These are phyloP conservation scores for Chrysochromulina tobinii DNA, from an alignment of 78 protist genomes.

Conservation along the genomic window DNA sequence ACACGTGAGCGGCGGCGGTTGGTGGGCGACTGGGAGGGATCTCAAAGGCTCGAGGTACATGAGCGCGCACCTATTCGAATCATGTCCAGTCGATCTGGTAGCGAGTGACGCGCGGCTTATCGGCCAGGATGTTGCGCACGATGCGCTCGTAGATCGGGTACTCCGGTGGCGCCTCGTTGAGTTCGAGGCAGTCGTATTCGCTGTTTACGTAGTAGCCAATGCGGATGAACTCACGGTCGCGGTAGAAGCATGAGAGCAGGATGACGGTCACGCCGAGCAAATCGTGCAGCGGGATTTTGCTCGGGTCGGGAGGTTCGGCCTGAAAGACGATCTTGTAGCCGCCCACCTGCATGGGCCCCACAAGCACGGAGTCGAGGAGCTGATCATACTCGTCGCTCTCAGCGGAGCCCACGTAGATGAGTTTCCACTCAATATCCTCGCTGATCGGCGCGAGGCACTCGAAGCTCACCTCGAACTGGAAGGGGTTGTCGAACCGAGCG, in stretches of 20 bases:
- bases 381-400: conserved; percentile 62
- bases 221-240: conserved; percentile 66
- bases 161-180: conserved; percentile 32
- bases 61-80: too few species aligned
- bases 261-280: conserved; percentile 72
- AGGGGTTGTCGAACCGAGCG: background rate
- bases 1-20: too few species aligned
- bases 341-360: conserved; percentile 65
- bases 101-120: background rate
- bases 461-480: conserved; percentile 32
- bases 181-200: conserved; percentile 28
- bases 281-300: conserved; percentile 56
- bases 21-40: too few species aligned
- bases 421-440: conserved; percentile 75
- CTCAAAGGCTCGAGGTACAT: too few species aligned
- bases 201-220: conserved; percentile 55
- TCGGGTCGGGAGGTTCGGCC: conserved; percentile 56
- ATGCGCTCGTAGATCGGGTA: background rate
- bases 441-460: conserved; percentile 17
- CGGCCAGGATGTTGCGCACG: background rate
- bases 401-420: conserved; percentile 74
- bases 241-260: conserved; percentile 58
- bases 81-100: background rate
- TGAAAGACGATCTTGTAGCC: conserved; percentile 46
- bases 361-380: conserved; percentile 64